Conservation (phyloP, 257 asterid genomes). For the Gynochthodes officinalis region DNA sequence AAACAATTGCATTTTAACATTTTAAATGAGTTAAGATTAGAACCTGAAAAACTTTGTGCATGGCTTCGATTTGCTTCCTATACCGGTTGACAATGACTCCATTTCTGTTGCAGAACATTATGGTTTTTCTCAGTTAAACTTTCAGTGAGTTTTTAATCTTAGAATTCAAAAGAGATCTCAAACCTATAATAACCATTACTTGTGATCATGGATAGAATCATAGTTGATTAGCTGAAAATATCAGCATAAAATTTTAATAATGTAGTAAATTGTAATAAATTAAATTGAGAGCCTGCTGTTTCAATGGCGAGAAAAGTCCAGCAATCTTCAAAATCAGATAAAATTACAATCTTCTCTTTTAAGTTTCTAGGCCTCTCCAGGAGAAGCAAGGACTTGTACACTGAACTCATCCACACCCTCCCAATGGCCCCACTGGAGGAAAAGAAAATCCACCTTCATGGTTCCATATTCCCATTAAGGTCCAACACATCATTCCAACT, state of each 20-base stretch:
- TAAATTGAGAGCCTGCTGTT: not conserved
- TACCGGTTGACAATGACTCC: slow-evolving; percentile 81
- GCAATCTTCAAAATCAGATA: not conserved
- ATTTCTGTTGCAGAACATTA: slow-evolving; percentile 84
- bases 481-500: not conserved
- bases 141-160: slow-evolving; percentile 34
- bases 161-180: slow-evolving; percentile 27
- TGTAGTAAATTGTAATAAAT: not conserved
- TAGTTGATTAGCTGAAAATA: slow-evolving; percentile 8
- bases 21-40: slow-evolving; percentile 73
- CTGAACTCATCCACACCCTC: too few species aligned
- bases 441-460: not conserved
- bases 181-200: slow-evolving; percentile 16
- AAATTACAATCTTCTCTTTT: not conserved
- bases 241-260: slow-evolving; percentile 4
- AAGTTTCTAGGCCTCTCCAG: not conserved
- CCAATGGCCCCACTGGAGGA: too few species aligned
- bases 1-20: slow-evolving; percentile 30
- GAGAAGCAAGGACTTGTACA: not conserved
- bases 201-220: not conserved
- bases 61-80: slow-evolving; percentile 99
- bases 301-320: not conserved
- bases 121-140: slow-evolving; percentile 47
- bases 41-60: slow-evolving; percentile 99
- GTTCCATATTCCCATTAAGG: not conserved